Evolutionary conservation across 2,329 filamentous ascomycete genomes (phyloP).

Genomic region (Calonectria pseudoreteaudii): DNA sequence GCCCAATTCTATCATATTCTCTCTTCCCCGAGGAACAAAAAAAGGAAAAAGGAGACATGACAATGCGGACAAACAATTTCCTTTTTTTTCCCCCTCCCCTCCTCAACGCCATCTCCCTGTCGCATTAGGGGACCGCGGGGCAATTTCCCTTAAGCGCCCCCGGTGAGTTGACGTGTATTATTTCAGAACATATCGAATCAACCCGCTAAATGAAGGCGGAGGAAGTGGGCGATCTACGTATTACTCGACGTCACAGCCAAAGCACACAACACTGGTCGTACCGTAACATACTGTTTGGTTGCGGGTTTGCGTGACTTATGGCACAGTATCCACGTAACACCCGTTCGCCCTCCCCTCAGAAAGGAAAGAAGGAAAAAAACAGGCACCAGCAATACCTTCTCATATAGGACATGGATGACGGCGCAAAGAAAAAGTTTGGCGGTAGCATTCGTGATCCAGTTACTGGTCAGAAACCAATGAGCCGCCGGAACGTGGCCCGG

Average conservation of each 20-base stretch:
- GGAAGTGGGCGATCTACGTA: neutral
- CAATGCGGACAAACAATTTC: neutral
- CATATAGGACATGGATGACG: slow-evolving; percentile 20
- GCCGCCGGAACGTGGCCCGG: slow-evolving; percentile 18
- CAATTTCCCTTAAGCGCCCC: neutral
- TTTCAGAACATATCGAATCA: neutral
- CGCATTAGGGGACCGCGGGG: neutral
- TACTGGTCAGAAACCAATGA: slow-evolving; percentile 12
- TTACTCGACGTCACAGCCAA: neutral
- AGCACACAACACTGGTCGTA: neutral
- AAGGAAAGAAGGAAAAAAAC: no score
- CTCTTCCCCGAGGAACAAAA: neutral
- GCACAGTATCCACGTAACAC: slow-evolving; percentile 14
- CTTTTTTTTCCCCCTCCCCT: neutral
- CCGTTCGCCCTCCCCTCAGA: neutral
- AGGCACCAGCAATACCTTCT: slow-evolving; percentile 1
- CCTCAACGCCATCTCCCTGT: neutral
- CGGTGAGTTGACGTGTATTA: slow-evolving; percentile 17
- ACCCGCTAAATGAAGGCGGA: neutral
- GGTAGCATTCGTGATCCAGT: neutral
- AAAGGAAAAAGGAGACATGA: neutral
- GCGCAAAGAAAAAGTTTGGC: neutral
- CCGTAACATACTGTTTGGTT: slow-evolving; percentile 3
- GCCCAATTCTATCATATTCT: slow-evolving; percentile 14
- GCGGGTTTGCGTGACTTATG: slow-evolving; percentile 8